phyloP scores from a whole-genome alignment of 2,329 filamentous ascomycete species.

The Zymoseptoria tritici region DNA sequence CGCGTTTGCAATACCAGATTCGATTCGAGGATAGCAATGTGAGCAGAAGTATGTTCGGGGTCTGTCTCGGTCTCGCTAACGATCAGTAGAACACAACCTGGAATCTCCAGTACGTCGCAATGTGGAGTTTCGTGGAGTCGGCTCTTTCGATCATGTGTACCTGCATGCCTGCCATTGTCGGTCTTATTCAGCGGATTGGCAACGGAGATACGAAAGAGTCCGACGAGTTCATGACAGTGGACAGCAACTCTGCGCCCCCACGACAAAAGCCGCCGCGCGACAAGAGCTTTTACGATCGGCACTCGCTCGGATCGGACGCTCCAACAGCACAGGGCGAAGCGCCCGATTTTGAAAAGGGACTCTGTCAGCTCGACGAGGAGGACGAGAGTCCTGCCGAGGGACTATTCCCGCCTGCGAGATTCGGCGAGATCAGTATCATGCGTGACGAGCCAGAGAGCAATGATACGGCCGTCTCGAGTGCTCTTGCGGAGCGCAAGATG shows the following conservation, averaged over 20 bases:
- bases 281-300: neutral
- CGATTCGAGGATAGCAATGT: slow-evolving; percentile 2
- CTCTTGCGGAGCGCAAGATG: neutral
- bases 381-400: neutral
- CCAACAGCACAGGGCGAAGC: neutral
- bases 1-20: slow-evolving; percentile 11
- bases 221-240: neutral
- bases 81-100: slow-evolving; percentile 7
- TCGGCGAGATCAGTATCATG: neutral
- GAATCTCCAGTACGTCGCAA: slow-evolving; percentile 7
- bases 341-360: neutral
- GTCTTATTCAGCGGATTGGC: slow-evolving; percentile 6
- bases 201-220: neutral
- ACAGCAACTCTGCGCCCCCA: neutral
- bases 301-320: neutral
- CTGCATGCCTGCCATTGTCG: slow-evolving; percentile 13
- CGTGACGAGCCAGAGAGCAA: neutral
- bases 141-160: slow-evolving; percentile 12
- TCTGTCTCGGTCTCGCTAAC: neutral
- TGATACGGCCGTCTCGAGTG: neutral
- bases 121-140: slow-evolving; percentile 14
- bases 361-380: neutral
- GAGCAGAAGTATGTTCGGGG: neutral
- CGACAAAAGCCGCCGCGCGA: neutral
- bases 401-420: neutral